These are phyloP conservation scores for Graphilbum ipis-grandicollis DNA, from an alignment of 2,329 filamentous ascomycete genomes.

Conservation along the genomic window DNA sequence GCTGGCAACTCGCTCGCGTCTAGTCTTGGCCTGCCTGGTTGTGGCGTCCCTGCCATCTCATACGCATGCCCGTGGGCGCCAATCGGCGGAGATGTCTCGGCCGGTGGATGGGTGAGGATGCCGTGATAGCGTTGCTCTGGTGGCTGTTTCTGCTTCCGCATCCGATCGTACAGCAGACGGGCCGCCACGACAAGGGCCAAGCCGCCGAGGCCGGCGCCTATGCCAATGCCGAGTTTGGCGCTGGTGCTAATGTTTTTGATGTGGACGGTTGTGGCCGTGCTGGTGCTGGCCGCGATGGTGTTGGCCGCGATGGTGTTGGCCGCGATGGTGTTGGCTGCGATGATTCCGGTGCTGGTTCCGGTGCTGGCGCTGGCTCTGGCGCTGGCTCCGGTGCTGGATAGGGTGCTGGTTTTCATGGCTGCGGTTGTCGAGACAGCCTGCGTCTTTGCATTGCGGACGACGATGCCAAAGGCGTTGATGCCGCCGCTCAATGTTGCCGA, in stretches of 20 bases:
- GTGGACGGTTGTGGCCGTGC: no score
- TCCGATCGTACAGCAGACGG: no score
- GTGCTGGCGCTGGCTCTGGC: neutral
- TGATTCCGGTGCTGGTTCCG: neutral
- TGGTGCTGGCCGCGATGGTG: neutral
- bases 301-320: neutral
- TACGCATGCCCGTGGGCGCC: no score
- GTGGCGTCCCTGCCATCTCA: no score
- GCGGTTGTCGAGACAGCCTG: slow-evolving; percentile 1
- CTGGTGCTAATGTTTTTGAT: slow-evolving; percentile 18
- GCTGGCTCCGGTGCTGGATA: neutral
- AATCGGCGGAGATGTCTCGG: no score
- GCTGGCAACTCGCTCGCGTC: no score
- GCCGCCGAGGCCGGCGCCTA: slow-evolving; percentile 17
- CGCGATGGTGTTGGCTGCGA: neutral
- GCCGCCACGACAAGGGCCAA: neutral
- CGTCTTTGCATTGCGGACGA: slow-evolving; percentile 4
- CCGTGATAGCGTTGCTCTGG: no score
- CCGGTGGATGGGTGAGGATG: no score
- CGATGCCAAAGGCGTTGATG: slow-evolving; percentile 5
- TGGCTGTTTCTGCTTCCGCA: no score
- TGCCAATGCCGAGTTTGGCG: slow-evolving; percentile 18
- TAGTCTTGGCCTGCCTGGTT: no score
- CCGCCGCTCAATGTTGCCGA: neutral
- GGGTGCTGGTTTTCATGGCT: no score